Evolutionary conservation across 345 rosid species (phyloP), one percentile per base, ranked within the genome.

Genomic region (Noccaea bulbosa): DNA sequence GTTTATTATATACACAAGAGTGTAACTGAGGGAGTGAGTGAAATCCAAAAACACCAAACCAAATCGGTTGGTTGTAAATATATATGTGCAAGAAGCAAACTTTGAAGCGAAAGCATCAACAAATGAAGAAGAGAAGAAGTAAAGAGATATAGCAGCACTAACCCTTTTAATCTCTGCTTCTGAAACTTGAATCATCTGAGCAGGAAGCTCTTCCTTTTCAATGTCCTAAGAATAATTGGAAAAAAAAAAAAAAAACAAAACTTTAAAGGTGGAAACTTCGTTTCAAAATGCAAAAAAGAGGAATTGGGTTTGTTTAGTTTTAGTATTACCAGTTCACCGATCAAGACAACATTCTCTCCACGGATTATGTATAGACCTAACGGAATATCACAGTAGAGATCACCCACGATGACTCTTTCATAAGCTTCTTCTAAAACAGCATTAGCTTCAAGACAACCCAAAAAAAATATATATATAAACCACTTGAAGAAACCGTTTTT

Each of bases 381-480:
- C 41, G 94, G 97, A 45, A 91, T 87, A 72, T 93, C 95, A 37
- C 95, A 93, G 47, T 87, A 91, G 70, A 89, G 84, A 15, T 88
- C 86, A 35, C 95, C 97, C 38, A 91, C 96, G 48, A 94, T 88
- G 52, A 86, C 91, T 76, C 96, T 84, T 80, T 94, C 96, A 59
- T 90, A 88, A 75, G 99, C 95, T 80, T 91, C 90, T 80, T 91
- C 98, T 52, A 93, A 81, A 62, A 93, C 98, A 70, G 92, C 94
- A 82, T 89, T 93, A 51, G 98, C 97, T 93, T 85, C 70, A 54
- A 62, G 22, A 63, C 20, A 45, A 49, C 53, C 34, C 22, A 33
- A 8, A 20, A 35, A 71, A 51, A 27, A 7, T n/a, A n/a, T n/a
- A n/a, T n/a, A n/a, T n/a, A n/a, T n/a, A 58, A 39, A 15, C 62